Percentiles rank a stretch among this genome's conserved stretches.
Evolutionary conservation across 31 red algal species (phyloP).

Genomic region (Odonthalia washingtoniensis): DNA sequence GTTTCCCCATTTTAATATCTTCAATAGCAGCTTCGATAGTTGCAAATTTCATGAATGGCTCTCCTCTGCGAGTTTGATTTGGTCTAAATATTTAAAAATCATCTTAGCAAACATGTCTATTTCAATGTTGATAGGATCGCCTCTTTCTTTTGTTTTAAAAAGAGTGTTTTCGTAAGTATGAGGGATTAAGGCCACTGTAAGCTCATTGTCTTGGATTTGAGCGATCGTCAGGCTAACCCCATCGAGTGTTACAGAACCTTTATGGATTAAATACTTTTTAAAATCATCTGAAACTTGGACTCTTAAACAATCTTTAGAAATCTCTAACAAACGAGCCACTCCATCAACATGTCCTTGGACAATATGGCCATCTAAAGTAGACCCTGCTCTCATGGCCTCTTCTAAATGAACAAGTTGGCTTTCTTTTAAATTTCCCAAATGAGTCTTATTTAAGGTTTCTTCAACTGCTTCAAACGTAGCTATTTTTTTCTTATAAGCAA

Average conservation of each 20-base stretch:
- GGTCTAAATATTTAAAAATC: conserved; percentile 69
- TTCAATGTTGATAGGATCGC: conserved; percentile 69
- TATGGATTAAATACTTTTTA: neutral
- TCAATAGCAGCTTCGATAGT: conserved; percentile 66
- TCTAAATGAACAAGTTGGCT: conserved; percentile 23
- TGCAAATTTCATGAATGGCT: too few relatives aligned
- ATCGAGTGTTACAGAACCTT: conserved; percentile 30
- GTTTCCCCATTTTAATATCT: conserved; percentile 70
- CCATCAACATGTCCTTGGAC: conserved; percentile 38
- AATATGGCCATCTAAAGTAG: conserved; percentile 34
- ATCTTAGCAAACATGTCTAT: conserved; percentile 76
- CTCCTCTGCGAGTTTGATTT: too few relatives aligned
- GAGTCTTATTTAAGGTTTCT: conserved; percentile 21
- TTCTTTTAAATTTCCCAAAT: conserved; percentile 22
- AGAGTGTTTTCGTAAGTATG: conserved; percentile 42
- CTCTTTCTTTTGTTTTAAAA: conserved; percentile 22
- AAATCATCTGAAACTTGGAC: neutral
- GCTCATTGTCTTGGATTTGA: neutral
- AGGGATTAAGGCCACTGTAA: conserved; percentile 28
- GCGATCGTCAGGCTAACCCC: conserved; percentile 24
- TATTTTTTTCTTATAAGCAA: conserved; percentile 14
- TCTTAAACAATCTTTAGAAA: neutral
- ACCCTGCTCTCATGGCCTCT: neutral
- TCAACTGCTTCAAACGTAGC: conserved; percentile 14
- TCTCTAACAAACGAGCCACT: neutral